Base-by-base conservation (phyloP, 495 filamentous ascomycete genomes). In the Amorphotheca resinae region DNA sequence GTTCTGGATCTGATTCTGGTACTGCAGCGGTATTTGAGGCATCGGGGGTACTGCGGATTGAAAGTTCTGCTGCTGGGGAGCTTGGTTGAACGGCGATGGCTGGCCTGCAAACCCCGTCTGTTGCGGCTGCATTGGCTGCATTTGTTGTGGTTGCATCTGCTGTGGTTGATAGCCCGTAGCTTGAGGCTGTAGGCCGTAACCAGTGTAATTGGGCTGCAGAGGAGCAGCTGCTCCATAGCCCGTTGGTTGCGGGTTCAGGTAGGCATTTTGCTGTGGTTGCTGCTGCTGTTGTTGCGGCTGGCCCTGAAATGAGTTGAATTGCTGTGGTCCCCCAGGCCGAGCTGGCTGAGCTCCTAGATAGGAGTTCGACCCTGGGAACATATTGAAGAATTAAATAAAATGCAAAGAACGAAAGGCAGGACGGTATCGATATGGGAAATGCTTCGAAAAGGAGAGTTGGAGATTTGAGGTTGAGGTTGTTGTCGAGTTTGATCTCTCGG, bases 291-390 rank as follows among this genome's bases (percentile, higher is more conserved):
- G 76, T 50, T 76, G 79, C 22, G 68, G 68, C 40, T 59, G 68
- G 43, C 61, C 59, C 52, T 71, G 70, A 52, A 70, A 66, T 8
- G 49, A 44, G 64, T 67, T 42, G 64, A 62, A 39, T 54, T 63
- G 56, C 62, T 76, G 77, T 51, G 69, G 74, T 37, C 76, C 72
- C 44, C 78, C 81, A 7, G 84, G 82, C 48, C 83, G 85, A 59
- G 74, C 67, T 64, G 65, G 79, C 61, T 79, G 83, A 61, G 68
- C 74, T 56, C 85, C 84, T 48, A 91, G 68, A 59, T 79, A 93
- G 38, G 84, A 79, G 68, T 79, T 87, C 45, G 86, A 84, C 57
- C 80, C 83, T 32, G 87, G 88, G 67, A 79, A 95, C 87, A 95
- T 94, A 65, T 40, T 52, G 41, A 14, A 41, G 20, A 9, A 17